phyloP scores from a whole-genome alignment of 306 rosid genomes.

The Acmispon strigosus region DNA sequence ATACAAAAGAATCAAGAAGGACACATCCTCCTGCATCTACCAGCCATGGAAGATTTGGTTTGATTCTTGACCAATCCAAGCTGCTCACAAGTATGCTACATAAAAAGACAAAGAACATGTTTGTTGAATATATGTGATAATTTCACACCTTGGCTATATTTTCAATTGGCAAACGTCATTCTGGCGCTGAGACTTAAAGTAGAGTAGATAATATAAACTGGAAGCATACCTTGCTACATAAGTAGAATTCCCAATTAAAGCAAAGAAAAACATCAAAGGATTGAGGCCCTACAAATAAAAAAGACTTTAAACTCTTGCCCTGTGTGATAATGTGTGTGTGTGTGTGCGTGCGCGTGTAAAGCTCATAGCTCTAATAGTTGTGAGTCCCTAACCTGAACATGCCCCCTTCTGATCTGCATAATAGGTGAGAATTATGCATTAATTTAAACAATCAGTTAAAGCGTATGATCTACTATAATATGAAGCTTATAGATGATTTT shows the following conservation, averaged over 20 bases:
- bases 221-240: slow-evolving; percentile 64
- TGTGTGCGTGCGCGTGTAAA: no score
- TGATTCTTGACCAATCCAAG: slow-evolving; percentile 56
- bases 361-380: slow-evolving; percentile 6
- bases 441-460: slow-evolving; percentile 12
- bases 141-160: neutral
- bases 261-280: slow-evolving; percentile 83
- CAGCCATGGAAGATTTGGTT: slow-evolving; percentile 85
- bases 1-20: slow-evolving; percentile 72
- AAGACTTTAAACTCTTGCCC: neutral
- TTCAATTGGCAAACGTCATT: slow-evolving; percentile 1
- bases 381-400: slow-evolving; percentile 56
- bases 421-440: slow-evolving; percentile 28
- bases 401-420: slow-evolving; percentile 77
- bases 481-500: neutral
- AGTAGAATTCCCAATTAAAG: slow-evolving; percentile 70
- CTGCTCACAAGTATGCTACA: slow-evolving; percentile 69
- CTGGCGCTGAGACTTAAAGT: neutral
- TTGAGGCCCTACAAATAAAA: slow-evolving; percentile 71
- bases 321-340: neutral
- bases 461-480: neutral
- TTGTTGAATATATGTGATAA: slow-evolving; percentile 6
- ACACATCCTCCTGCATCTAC: slow-evolving; percentile 87
- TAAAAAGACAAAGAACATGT: neutral
- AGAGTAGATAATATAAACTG: neutral